Evolutionary conservation across 768 basidiomycete species (phyloP).

Genomic region (Candolleomyces efflorescens): DNA sequence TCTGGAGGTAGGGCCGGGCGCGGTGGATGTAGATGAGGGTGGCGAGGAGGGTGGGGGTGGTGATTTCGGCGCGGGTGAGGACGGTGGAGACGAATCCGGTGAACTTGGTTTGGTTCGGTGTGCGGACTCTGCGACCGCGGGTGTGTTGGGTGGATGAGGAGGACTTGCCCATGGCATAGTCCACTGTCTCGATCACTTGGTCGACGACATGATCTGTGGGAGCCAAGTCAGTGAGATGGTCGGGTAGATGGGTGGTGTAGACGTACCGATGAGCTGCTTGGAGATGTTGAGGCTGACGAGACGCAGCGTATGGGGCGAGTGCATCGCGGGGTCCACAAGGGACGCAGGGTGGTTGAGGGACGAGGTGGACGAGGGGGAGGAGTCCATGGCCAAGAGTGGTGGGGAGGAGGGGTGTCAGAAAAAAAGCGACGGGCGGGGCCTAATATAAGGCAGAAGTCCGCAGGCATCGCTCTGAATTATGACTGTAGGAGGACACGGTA

Average conservation of each 20-base stretch:
- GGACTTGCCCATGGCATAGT: slow-evolving; percentile 70
- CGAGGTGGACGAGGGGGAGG: slow-evolving; percentile 1
- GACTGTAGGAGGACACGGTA: background rate
- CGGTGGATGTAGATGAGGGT: slow-evolving; percentile 75
- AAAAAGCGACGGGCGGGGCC: background rate
- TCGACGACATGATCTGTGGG: slow-evolving; percentile 65
- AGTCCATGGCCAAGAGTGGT: slow-evolving; percentile 15
- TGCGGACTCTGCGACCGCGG: slow-evolving; percentile 29
- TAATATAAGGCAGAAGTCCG: background rate
- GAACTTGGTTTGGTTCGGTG: slow-evolving; percentile 54
- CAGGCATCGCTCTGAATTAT: background rate
- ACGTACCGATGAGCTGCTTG: slow-evolving; percentile 61
- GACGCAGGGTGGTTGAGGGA: slow-evolving; percentile 35
- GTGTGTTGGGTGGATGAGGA: slow-evolving; percentile 33
- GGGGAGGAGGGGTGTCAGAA: background rate
- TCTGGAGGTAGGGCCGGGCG: slow-evolving; percentile 75
- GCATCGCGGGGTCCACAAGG: slow-evolving; percentile 60
- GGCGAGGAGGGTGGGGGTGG: slow-evolving; percentile 62
- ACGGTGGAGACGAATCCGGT: slow-evolving; percentile 63
- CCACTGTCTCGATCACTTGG: slow-evolving; percentile 65
- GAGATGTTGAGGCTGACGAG: slow-evolving; percentile 65
- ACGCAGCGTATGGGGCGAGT: slow-evolving; percentile 64
- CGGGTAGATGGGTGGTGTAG: background rate
- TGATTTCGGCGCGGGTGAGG: slow-evolving; percentile 69
- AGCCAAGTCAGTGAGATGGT: slow-evolving; percentile 4